Base-by-base conservation (phyloP, 139 green algal genomes). In the Coccomyxa sp. region DNA sequence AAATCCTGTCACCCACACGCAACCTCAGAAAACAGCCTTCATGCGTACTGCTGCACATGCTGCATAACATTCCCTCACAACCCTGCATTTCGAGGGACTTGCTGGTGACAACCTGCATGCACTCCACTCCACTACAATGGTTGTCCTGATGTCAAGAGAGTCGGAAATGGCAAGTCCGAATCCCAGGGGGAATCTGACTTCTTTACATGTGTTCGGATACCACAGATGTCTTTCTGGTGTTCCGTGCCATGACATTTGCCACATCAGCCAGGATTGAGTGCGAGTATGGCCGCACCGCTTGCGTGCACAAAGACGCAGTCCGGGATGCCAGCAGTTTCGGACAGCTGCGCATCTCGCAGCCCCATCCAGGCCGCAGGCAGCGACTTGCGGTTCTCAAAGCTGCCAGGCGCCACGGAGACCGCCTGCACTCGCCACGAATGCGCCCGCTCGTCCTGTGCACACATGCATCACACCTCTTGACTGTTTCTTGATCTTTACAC, bases 261-360 rank as follows among this genome's bases (percentile, higher is more conserved):
- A 71, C 18, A 71, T 21, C 18, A 21, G 21, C 63, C 38, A 51
- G 7, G 38, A 71, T 9, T 9, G 18, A 71, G 63, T n/a, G n/a
- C n/a, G n/a, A n/a, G n/a, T n/a, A n/a, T n/a, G n/a, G n/a, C n/a
- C 63, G 18, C 63, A 71, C 63, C 71, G 71, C 71, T 77, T 0
- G 91, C 90, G 86, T 99, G 96, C 51, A 98, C 93, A 90, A 98
- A 99, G 58, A 97, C 90, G 71, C 94, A 91, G 28, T 91, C 93
- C 0, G 88, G 85, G 67, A 99, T 95, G 66, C 95, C 95, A 27
- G 82, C 82, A 17, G 88, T 85, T 68, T 92, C 84, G 45, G 86
- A 92, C 76, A 99, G 92, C 84, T 91, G 91, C 9, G 92, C 90
- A 82, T 98, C 96, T 0, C 97, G 87, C 81, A 99, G 82, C 14